Conservation (phyloP, 139 green algal genomes). For the Axilococcus clingmanii region DNA sequence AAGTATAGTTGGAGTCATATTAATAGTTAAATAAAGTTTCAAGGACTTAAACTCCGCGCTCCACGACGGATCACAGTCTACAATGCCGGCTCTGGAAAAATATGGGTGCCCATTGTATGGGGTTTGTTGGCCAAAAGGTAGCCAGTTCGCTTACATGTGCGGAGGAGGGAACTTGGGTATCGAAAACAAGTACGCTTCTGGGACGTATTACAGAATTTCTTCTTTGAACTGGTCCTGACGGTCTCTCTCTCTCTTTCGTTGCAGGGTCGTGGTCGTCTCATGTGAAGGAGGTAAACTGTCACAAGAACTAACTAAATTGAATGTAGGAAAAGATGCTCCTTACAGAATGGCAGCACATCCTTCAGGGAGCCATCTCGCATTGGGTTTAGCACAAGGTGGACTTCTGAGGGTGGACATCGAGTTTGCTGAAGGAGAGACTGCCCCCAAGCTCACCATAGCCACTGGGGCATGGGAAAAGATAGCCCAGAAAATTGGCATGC, state of each 20-base stretch:
- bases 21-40: not conserved
- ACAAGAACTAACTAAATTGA: constrained; percentile 26
- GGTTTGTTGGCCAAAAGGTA: constrained; percentile 4
- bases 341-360: constrained; percentile 30
- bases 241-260: not conserved
- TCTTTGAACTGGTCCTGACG: not conserved
- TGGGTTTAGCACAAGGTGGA: constrained; percentile 17
- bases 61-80: too few species aligned
- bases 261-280: constrained; percentile 24
- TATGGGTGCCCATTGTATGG: constrained; percentile 6
- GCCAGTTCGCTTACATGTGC: constrained; percentile 28
- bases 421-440: not conserved
- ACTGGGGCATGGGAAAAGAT: not conserved
- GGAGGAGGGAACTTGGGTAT: constrained; percentile 41
- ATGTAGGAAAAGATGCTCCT: constrained; percentile 18
- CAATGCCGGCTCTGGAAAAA: constrained; percentile 7
- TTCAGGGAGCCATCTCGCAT: constrained; percentile 9
- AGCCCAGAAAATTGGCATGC: not conserved
- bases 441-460: not conserved
- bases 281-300: constrained; percentile 5
- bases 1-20: constrained; percentile 56
- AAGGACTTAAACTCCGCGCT: too few species aligned
- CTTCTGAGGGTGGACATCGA: constrained; percentile 20
- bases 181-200: constrained; percentile 35
- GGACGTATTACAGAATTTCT: not conserved